Evolutionary conservation across 495 filamentous ascomycete species (phyloP).

Genomic region (Aspergillus homomorphus): DNA sequence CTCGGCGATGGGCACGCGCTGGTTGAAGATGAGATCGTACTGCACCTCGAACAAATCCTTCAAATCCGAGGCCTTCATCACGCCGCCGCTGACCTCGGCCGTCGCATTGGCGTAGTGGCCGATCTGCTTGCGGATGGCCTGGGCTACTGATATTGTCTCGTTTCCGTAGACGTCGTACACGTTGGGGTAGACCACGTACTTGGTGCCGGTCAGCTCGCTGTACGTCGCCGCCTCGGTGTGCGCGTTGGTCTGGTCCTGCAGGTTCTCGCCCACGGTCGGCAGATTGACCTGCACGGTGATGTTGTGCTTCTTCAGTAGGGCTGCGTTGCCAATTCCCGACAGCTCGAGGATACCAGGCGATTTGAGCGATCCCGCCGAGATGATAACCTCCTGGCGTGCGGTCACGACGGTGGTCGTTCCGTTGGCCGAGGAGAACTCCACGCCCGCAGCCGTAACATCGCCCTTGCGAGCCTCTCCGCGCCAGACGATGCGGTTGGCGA

Average conservation of each 20-base stretch:
- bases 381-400: slow-evolving; percentile 55
- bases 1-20: slow-evolving; percentile 41
- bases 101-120: slow-evolving; percentile 28
- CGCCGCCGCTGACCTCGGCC: slow-evolving; percentile 24
- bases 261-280: slow-evolving; percentile 46
- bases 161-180: slow-evolving; percentile 31
- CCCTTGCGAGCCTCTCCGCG: slow-evolving; percentile 8
- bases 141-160: slow-evolving; percentile 22
- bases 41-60: slow-evolving; percentile 36
- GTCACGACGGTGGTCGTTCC: slow-evolving; percentile 30
- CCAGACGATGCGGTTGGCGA: slow-evolving; percentile 36
- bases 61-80: slow-evolving; percentile 24
- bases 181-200: slow-evolving; percentile 12
- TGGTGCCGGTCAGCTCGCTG: slow-evolving; percentile 8
- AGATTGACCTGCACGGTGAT: slow-evolving; percentile 42
- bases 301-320: slow-evolving; percentile 30
- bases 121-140: slow-evolving; percentile 17
- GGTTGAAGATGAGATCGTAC: slow-evolving; percentile 39
- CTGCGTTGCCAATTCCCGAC: slow-evolving; percentile 55
- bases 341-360: slow-evolving; percentile 58
- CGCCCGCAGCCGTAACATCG: slow-evolving; percentile 22
- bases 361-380: slow-evolving; percentile 56
- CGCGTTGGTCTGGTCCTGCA: slow-evolving; percentile 27
- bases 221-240: slow-evolving; percentile 3
- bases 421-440: slow-evolving; percentile 21